Evolutionary conservation across 257 asterid species (phyloP).

Genomic region (Gentiana dahurica): DNA sequence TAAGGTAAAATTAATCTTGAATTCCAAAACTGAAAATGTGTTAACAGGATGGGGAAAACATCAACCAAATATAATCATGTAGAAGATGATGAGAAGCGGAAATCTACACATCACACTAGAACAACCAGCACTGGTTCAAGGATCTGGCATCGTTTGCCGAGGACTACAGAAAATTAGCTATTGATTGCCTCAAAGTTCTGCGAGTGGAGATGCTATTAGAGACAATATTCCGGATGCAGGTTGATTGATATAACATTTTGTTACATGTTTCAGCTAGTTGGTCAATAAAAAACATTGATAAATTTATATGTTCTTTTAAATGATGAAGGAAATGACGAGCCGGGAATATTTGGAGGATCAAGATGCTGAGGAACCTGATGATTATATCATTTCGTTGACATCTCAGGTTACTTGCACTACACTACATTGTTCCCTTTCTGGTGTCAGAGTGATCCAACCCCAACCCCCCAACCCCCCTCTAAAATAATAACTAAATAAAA

Average conservation of each 20-base stretch:
- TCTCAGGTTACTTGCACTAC: slow-evolving; percentile 54
- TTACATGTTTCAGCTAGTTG: no score
- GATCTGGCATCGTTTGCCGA: slow-evolving; percentile 86
- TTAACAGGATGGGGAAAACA: slow-evolving; percentile 63
- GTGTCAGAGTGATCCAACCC: background rate
- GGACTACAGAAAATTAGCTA: slow-evolving; percentile 84
- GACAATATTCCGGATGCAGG: slow-evolving; percentile 96
- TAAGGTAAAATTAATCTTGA: no score
- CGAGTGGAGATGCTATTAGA: slow-evolving; percentile 94
- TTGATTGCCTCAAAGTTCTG: slow-evolving; percentile 96
- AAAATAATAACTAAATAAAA: no score
- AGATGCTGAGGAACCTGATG: slow-evolving; percentile 99
- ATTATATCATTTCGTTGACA: slow-evolving; percentile 78
- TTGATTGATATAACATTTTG: slow-evolving; percentile 11
- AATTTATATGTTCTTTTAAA: background rate
- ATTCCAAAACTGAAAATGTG: background rate
- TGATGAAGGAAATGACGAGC: slow-evolving; percentile 73
- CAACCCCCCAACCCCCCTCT: background rate
- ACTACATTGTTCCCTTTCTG: background rate
- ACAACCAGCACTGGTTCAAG: slow-evolving; percentile 56
- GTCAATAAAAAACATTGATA: no score
- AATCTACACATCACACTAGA: slow-evolving; percentile 42
- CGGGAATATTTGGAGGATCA: slow-evolving; percentile 89
- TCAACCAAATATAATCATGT: slow-evolving; percentile 44
- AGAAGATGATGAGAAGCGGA: slow-evolving; percentile 48